phyloP scores from a whole-genome alignment of 108 stramenopile species.

The Poteriospumella lacustris region DNA sequence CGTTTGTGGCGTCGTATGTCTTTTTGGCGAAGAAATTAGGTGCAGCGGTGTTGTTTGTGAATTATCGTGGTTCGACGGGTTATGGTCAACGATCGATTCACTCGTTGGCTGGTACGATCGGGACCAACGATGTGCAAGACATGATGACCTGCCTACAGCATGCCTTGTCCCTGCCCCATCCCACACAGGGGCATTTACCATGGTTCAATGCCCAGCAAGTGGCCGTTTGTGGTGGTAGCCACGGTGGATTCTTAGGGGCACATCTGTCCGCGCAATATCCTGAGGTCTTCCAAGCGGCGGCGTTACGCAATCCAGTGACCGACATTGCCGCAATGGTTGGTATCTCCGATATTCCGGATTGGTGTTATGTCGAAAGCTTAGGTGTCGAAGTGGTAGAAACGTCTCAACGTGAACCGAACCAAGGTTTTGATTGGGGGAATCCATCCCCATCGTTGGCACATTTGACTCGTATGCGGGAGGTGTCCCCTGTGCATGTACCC shows the following conservation, averaged over 20 bases:
- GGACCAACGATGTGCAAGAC: conserved; percentile 68
- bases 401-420: no score
- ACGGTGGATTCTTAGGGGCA: conserved; percentile 82
- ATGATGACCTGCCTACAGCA: no score
- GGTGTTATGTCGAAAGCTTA: conserved; percentile 75
- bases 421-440: no score
- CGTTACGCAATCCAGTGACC: conserved; percentile 82
- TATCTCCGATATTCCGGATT: conserved; percentile 85
- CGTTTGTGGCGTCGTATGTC: background rate
- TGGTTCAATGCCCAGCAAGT: conserved; percentile 52
- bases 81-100: conserved; percentile 67
- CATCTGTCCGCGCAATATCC: conserved; percentile 75
- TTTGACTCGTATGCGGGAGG: conserved; percentile 37
- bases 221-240: conserved; percentile 76
- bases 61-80: conserved; percentile 74
- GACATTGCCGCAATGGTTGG: conserved; percentile 80
- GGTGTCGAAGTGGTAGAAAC: no score
- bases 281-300: conserved; percentile 73
- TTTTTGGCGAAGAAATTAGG: conserved; percentile 46
- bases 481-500: conserved; percentile 60
- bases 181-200: no score
- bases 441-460: no score
- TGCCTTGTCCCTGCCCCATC: no score
- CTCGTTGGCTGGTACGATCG: conserved; percentile 60
- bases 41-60: conserved; percentile 67